Percentiles rank a stretch among this genome's conserved stretches.
Evolutionary conservation across 2,329 filamentous ascomycete species (phyloP).

Genomic region (Lomentospora prolificans): DNA sequence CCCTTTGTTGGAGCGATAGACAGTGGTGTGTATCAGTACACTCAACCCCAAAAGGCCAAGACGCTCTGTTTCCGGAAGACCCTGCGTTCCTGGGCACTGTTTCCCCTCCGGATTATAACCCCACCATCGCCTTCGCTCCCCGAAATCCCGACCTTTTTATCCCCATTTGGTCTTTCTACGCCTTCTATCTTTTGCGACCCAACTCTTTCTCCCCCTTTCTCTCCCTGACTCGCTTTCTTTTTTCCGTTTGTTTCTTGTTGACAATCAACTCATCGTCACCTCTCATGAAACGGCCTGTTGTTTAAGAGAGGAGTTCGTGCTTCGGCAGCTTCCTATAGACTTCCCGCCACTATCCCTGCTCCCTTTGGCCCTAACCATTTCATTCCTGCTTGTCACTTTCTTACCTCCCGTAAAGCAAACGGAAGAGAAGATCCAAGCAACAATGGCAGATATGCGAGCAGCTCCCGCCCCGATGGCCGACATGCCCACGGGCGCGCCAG

Average conservation of each 20-base stretch:
- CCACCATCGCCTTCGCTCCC: not conserved
- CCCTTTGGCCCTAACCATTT: not conserved
- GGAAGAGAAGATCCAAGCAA: not conserved
- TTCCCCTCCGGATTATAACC: not conserved
- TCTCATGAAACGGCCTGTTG: constrained; percentile 5
- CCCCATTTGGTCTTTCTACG: not conserved
- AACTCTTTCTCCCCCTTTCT: not conserved
- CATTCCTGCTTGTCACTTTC: not conserved
- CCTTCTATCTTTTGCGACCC: not conserved
- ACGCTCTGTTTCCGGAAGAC: not conserved
- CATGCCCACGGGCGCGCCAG: not conserved
- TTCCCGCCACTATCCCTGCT: not conserved
- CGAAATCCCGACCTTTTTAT: not conserved
- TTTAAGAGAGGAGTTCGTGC: constrained; percentile 1
- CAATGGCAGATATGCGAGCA: constrained; percentile 2
- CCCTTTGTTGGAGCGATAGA: not conserved
- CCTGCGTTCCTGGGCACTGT: not conserved
- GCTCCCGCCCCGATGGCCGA: not conserved
- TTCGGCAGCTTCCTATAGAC: not conserved
- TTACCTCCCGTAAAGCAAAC: not conserved
- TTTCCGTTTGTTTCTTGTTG: not conserved
- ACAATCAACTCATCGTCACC: not conserved
- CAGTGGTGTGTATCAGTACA: not conserved
- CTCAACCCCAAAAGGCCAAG: not conserved
- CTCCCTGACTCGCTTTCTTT: not conserved